Base-by-base conservation (phyloP, 805 yeast species). In the Yarrowia osloensis region DNA sequence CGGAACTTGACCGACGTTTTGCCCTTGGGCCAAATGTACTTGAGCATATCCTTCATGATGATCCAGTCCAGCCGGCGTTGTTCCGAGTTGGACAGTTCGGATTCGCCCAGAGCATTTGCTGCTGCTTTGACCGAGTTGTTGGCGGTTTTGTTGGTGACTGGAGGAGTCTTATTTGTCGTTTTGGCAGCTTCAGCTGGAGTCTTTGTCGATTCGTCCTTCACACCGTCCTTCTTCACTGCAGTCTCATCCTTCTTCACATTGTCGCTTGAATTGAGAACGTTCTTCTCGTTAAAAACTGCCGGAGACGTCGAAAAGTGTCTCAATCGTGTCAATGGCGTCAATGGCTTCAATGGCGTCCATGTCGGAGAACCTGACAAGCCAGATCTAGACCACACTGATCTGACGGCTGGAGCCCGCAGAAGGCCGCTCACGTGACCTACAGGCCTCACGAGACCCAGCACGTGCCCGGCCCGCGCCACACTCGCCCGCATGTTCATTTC, bases 1-100 rank as follows among this genome's bases (percentile, higher is more conserved):
- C 99, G 80, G 33, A 84, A 71, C 74, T 86, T 89, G 68, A 77
- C 83, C 75, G 69, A 46, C 31, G 70, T 40, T 50, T 73, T 73
- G 69, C 71, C 70, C 66, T 77, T 75, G 49, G 80, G 80, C 80
- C 80, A 77, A 55, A 77, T 68, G 68, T 77, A 77, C 59, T 71
- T 71, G 40, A 74, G 44, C 54, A 77, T 66, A 42, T 72, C 70
- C 22, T 65, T 54, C 33, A 77, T 29, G 37, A 77, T 75, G 29
- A 67, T 65, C 21, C 69, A 65, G 42, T 72, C 67, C 26, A 40
- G 12, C 3, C 24, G 39, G 8, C 66, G 29, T 33, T 61, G 66
- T 9, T 61, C 66, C 22, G 39, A 31, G 40, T 44, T 46, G 42
- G 66, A 44, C 24, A 61, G 33, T n/a, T 61, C 44, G 13, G 40